These are phyloP conservation scores for Westerdykella ornata DNA, from an alignment of 2,329 filamentous ascomycete species.

Conservation along the genomic window DNA sequence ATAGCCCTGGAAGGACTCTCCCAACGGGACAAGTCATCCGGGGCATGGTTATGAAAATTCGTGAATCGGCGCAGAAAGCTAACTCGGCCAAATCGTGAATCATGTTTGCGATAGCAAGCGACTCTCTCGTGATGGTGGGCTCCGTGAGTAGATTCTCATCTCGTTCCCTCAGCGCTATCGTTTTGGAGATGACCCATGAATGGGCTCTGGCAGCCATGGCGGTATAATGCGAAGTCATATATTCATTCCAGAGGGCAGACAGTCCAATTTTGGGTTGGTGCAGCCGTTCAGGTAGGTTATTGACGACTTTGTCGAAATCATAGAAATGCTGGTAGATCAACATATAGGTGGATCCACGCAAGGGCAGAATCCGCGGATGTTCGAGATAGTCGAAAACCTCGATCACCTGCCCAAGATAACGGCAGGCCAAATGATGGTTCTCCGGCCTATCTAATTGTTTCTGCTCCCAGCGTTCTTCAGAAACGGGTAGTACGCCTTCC, in stretches of 20 bases:
- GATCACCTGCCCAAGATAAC: not conserved
- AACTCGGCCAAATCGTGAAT: conserved; percentile 1
- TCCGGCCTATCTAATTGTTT: conserved; percentile 1
- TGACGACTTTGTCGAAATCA: conserved; percentile 1
- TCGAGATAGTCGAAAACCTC: conserved; percentile 3
- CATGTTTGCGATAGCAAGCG: conserved; percentile 1
- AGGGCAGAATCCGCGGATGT: not conserved
- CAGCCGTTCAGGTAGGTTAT: not conserved
- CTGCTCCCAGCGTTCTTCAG: not conserved
- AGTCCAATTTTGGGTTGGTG: not conserved
- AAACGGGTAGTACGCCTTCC: conserved; percentile 2
- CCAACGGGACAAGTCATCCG: not conserved
- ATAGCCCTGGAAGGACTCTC: not conserved
- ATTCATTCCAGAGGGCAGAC: conserved; percentile 1
- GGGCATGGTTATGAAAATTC: conserved; percentile 1
- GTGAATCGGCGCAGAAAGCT: conserved; percentile 1
- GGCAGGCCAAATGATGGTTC: conserved; percentile 1
- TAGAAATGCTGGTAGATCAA: conserved; percentile 1
- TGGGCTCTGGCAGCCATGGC: conserved; percentile 1
- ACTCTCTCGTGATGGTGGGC: not conserved
- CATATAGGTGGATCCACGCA: not conserved
- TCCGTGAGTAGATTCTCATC: not conserved
- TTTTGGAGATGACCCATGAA: conserved; percentile 1
- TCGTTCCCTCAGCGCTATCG: not conserved
- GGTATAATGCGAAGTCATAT: conserved; percentile 1